phyloP scores from a whole-genome alignment of 1,284 basidiomycete species.

The Agroathelia rolfsii region DNA sequence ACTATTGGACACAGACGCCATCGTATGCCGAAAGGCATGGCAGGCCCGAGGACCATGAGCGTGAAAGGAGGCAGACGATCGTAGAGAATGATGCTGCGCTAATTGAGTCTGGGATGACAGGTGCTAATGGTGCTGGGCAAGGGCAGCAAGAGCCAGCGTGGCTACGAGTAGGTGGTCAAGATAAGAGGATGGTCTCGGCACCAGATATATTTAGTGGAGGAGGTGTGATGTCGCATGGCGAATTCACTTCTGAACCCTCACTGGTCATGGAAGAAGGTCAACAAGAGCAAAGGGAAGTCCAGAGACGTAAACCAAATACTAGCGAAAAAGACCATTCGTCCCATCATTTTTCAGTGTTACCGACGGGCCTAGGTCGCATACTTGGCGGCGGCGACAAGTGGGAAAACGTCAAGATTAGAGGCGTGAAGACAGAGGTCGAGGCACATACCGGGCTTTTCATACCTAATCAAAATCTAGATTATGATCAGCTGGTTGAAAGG shows the following conservation, averaged over 20 bases:
- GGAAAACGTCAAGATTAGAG: constrained; percentile 37
- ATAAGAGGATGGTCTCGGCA: too few species aligned
- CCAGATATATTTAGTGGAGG: too few species aligned
- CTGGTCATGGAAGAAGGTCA: constrained; percentile 15
- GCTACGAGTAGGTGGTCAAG: constrained; percentile 10
- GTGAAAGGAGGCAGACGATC: constrained; percentile 12
- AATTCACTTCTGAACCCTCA: too few species aligned
- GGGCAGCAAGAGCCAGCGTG: constrained; percentile 6
- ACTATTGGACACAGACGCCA: constrained; percentile 42
- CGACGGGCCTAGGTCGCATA: constrained; percentile 28
- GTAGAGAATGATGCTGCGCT: constrained; percentile 22
- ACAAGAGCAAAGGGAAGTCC: constrained; percentile 18
- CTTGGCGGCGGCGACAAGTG: constrained; percentile 36
- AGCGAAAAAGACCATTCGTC: constrained; percentile 9
- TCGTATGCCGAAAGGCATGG: constrained; percentile 2
- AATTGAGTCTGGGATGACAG: constrained; percentile 18
- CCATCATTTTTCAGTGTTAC: constrained; percentile 42
- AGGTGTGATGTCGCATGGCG: too few species aligned
- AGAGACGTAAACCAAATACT: constrained; percentile 15
- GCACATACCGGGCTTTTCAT: constrained; percentile 50
- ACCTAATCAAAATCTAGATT: constrained; percentile 35
- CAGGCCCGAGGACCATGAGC: background rate
- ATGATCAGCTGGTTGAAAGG: constrained; percentile 34
- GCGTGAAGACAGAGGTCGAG: constrained; percentile 41
- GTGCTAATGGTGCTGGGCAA: constrained; percentile 3